Conservation (phyloP, 352 stramenopile species). For the Globisporangium parvum region DNA sequence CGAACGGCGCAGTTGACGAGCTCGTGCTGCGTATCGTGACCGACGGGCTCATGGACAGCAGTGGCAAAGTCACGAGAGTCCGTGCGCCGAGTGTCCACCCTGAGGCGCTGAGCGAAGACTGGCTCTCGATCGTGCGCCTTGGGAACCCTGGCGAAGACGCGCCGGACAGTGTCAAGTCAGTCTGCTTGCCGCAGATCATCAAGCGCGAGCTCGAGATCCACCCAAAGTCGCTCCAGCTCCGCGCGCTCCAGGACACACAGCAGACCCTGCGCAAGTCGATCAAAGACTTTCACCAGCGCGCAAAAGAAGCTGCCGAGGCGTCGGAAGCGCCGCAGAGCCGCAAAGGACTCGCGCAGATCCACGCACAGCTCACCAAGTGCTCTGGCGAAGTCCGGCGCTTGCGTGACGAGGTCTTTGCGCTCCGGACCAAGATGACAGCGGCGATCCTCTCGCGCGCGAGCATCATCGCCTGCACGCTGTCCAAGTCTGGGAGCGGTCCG, state of each 20-base stretch:
- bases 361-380: slow-evolving; percentile 63
- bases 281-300: slow-evolving; percentile 66
- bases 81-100: slow-evolving; percentile 65
- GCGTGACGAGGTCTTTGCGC: slow-evolving; percentile 69
- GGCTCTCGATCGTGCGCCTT: slow-evolving; percentile 74
- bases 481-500: slow-evolving; percentile 73
- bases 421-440: slow-evolving; percentile 71
- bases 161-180: slow-evolving; percentile 57
- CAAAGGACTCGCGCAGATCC: slow-evolving; percentile 65
- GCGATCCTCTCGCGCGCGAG: slow-evolving; percentile 67
- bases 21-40: slow-evolving; percentile 84
- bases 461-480: slow-evolving; percentile 86
- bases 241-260: slow-evolving; percentile 56
- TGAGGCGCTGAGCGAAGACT: slow-evolving; percentile 34
- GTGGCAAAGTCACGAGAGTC: slow-evolving; percentile 43
- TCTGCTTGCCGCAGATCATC: slow-evolving; percentile 79
- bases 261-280: slow-evolving; percentile 59
- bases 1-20: slow-evolving; percentile 89
- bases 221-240: slow-evolving; percentile 68
- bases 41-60: slow-evolving; percentile 68
- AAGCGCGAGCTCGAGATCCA: slow-evolving; percentile 77
- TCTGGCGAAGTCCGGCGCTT: slow-evolving; percentile 77
- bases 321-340: slow-evolving; percentile 22
- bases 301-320: slow-evolving; percentile 25
- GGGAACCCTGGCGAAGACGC: slow-evolving; percentile 76